Base-by-base conservation (phyloP, 495 filamentous ascomycete species). In the Penicillium pulvis region DNA sequence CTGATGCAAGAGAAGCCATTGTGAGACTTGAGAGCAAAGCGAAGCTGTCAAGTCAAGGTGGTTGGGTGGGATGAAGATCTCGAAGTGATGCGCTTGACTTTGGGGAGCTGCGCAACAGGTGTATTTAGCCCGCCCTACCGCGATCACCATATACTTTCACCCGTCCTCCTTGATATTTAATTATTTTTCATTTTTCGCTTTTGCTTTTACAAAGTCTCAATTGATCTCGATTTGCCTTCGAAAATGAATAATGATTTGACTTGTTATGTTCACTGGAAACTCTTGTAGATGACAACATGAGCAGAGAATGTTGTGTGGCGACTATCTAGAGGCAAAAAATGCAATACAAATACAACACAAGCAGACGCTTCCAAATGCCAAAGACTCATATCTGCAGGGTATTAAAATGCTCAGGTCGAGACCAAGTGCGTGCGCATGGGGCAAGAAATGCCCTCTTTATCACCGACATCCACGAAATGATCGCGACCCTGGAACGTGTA, bases 1-100 rank as follows among this genome's bases (percentile, higher is more conserved):
- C 89, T 20, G 87, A 82, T 51, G 88, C 84, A 68, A 93, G 81
- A 43, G 84, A 88, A 52, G 86, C 73, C 88, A 92, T 92, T 57
- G 62, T 71, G 36, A 61, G 53, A 65, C 54, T 56, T 60, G 43
- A 44, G 31, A 45, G 49, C 55, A 51, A 61, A 51, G 55, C 35
- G 52, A 55, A 56, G 63, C 51, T 60, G 39, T 52, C 58, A 51
- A 59, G 63, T 60, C 43, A 51, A 47, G 46, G 60, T 61, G 33
- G 49, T 51, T 61, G 57, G 59, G 53, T 55, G 55, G 57, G 41
- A 35, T 55, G 44, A 51, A 33, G 58, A 47, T 28, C 33, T 58
- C 31, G 30, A 49, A 50, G 39, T 54, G 61, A 65, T 53, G 58
- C 53, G 55, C 52, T 62, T 62, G 47, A 59, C 60, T 67, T 71